phyloP scores from a whole-genome alignment of 371 early-diverging fungal genomes.

The Dipsacomyces acuminosporus region DNA sequence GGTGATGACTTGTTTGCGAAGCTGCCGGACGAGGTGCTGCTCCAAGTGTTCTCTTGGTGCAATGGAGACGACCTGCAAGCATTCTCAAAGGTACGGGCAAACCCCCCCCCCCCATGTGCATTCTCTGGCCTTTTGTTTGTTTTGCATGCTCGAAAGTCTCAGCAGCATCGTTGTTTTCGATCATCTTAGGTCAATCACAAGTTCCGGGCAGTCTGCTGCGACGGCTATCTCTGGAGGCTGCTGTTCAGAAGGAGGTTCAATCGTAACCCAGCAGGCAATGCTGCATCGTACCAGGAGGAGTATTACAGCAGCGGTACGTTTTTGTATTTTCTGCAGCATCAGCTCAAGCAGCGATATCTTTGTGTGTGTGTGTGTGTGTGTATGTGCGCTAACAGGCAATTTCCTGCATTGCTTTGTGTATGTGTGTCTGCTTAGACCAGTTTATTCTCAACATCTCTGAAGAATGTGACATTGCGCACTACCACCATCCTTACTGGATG shows the following conservation, averaged over 20 bases:
- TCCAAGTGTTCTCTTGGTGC: conserved; percentile 26
- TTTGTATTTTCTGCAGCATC: too few relatives aligned
- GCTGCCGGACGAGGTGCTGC: conserved; percentile 31
- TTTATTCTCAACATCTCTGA: conserved; percentile 17
- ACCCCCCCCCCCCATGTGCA: too few relatives aligned
- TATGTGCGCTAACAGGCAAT: too few relatives aligned
- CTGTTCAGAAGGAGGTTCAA: conserved; percentile 14
- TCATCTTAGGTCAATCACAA: conserved; percentile 18
- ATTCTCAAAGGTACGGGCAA: conserved; percentile 20
- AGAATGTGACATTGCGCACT: conserved; percentile 25
- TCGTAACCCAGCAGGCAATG: not conserved
- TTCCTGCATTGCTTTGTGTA: too few relatives aligned
- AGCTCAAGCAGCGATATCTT: too few relatives aligned
- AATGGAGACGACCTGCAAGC: conserved; percentile 31
- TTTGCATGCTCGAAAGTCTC: too few relatives aligned
- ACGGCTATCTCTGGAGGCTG: conserved; percentile 25
- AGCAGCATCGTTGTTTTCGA: too few relatives aligned
- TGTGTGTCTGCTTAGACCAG: conserved; percentile 23
- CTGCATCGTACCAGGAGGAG: conserved; percentile 11
- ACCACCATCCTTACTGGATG: conserved; percentile 28
- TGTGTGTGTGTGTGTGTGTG: not conserved
- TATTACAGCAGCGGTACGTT: conserved; percentile 20
- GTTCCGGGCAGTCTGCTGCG: conserved; percentile 14
- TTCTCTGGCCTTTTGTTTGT: too few relatives aligned
- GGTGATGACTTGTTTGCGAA: not conserved